phyloP scores from a whole-genome alignment of 768 basidiomycete genomes.

The Boletus rubroflammeus region DNA sequence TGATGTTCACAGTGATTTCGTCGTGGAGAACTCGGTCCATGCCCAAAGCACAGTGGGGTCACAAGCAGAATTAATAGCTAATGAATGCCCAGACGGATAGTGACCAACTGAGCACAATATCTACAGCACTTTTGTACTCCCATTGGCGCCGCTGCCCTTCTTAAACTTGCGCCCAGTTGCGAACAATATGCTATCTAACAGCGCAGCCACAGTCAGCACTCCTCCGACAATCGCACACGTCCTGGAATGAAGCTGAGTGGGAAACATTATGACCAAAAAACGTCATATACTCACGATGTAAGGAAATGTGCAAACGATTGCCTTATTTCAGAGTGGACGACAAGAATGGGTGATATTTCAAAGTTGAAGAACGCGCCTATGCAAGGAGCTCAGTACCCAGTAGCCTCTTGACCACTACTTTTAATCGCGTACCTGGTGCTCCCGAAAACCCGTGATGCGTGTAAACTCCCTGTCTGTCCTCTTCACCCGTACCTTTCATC shows the following conservation, averaged over 20 bases:
- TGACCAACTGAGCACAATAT: slow-evolving; percentile 10
- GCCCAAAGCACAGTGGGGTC: background rate
- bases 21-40: slow-evolving; percentile 12
- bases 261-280: background rate
- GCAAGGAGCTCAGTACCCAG: background rate
- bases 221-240: slow-evolving; percentile 98
- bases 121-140: slow-evolving; percentile 33
- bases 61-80: slow-evolving; percentile 15
- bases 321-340: slow-evolving; percentile 85
- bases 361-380: slow-evolving; percentile 85
- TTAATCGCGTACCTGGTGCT: slow-evolving; percentile 51
- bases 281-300: slow-evolving; percentile 71
- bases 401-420: background rate
- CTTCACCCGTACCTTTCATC: slow-evolving; percentile 53
- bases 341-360: slow-evolving; percentile 94
- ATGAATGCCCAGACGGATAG: slow-evolving; percentile 7
- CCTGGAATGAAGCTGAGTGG: slow-evolving; percentile 37
- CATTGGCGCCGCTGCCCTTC: slow-evolving; percentile 41
- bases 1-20: slow-evolving; percentile 15
- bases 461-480: slow-evolving; percentile 60
- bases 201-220: slow-evolving; percentile 88
- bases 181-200: slow-evolving; percentile 85
- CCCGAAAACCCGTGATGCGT: slow-evolving; percentile 73
- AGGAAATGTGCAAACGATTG: slow-evolving; percentile 98
- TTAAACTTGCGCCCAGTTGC: slow-evolving; percentile 74